These are phyloP conservation scores for Aspergillus sp. DNA, from an alignment of 2,329 filamentous ascomycete genomes.

Conservation along the genomic window DNA sequence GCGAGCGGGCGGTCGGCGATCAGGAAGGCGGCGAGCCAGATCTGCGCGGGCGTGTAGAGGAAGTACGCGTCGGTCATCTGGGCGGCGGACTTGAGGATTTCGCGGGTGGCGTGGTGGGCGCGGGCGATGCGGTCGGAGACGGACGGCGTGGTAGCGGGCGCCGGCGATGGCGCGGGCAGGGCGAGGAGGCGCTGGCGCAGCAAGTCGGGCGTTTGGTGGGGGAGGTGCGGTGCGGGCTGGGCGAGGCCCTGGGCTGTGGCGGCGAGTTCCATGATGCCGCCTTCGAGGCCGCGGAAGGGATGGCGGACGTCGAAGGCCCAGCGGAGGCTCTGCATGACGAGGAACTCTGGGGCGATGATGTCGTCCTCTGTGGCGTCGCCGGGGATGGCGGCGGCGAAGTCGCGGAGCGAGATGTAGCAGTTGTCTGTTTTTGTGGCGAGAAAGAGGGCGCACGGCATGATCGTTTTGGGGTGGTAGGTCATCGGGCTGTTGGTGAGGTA, in stretches of 20 bases:
- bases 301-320: conserved; percentile 94
- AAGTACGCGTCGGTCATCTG: conserved; percentile 95
- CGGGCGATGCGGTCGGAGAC: conserved; percentile 50
- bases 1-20: conserved; percentile 62
- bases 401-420: conserved; percentile 64
- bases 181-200: conserved; percentile 29
- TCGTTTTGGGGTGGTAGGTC: conserved; percentile 88
- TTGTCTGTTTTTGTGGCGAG: conserved; percentile 92
- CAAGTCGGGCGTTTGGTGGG: conserved; percentile 27
- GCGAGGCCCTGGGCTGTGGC: conserved; percentile 63
- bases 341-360: conserved; percentile 86
- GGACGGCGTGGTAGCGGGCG: conserved; percentile 21
- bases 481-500: conserved; percentile 94
- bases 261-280: conserved; percentile 77
- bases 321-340: conserved; percentile 85
- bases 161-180: conserved; percentile 25
- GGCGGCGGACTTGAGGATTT: conserved; percentile 73
- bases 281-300: conserved; percentile 83
- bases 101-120: conserved; percentile 71
- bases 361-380: conserved; percentile 73
- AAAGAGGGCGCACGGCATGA: conserved; percentile 87
- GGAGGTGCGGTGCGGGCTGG: conserved; percentile 28
- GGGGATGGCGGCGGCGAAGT: conserved; percentile 68
- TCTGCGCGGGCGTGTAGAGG: conserved; percentile 90
- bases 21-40: conserved; percentile 78